Percentiles rank a stretch among this genome's conserved stretches.
These are phyloP conservation scores for Tieghemiomyces parasiticus DNA, from an alignment of 192 early-diverging fungal genomes.

Conservation along the genomic window DNA sequence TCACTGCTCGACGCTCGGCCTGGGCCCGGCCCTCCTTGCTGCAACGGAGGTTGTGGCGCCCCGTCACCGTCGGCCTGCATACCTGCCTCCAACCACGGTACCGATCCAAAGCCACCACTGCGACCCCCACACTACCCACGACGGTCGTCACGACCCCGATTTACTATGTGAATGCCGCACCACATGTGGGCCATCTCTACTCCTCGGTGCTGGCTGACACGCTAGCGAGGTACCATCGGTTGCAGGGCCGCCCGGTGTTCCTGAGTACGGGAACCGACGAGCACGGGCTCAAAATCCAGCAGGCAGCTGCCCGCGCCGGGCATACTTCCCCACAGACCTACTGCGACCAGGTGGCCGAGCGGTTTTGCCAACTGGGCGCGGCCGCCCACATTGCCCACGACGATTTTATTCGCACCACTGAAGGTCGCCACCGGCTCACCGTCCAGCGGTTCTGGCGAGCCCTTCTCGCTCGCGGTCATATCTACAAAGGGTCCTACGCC, in stretches of 20 bases:
- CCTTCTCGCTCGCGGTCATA: slow-evolving; percentile 51
- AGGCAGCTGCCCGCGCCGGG: slow-evolving; percentile 58
- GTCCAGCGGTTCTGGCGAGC: slow-evolving; percentile 61
- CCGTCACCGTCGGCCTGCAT: too few relatives aligned
- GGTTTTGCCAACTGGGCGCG: slow-evolving; percentile 40
- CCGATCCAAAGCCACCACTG: not conserved
- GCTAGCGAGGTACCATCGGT: slow-evolving; percentile 47
- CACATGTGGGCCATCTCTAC: slow-evolving; percentile 93
- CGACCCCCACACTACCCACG: not conserved
- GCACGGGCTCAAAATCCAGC: slow-evolving; percentile 94
- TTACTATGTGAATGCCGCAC: slow-evolving; percentile 38
- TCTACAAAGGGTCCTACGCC: slow-evolving; percentile 81
- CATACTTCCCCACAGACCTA: slow-evolving; percentile 46
- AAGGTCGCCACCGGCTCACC: slow-evolving; percentile 47
- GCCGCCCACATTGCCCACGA: slow-evolving; percentile 58
- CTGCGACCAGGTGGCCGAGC: slow-evolving; percentile 56
- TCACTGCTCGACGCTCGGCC: too few relatives aligned
- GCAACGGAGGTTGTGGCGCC: too few relatives aligned
- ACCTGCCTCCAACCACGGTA: too few relatives aligned
- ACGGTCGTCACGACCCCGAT: slow-evolving; percentile 4
- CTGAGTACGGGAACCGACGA: slow-evolving; percentile 83
- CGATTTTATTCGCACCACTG: slow-evolving; percentile 81
- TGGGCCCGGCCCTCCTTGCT: too few relatives aligned
- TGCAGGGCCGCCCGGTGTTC: slow-evolving; percentile 36
- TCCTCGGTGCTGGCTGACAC: slow-evolving; percentile 75